These are phyloP conservation scores for Tillandsia leiboldiana DNA, from an alignment of 176 grass and related monocot genomes.

Conservation along the genomic window DNA sequence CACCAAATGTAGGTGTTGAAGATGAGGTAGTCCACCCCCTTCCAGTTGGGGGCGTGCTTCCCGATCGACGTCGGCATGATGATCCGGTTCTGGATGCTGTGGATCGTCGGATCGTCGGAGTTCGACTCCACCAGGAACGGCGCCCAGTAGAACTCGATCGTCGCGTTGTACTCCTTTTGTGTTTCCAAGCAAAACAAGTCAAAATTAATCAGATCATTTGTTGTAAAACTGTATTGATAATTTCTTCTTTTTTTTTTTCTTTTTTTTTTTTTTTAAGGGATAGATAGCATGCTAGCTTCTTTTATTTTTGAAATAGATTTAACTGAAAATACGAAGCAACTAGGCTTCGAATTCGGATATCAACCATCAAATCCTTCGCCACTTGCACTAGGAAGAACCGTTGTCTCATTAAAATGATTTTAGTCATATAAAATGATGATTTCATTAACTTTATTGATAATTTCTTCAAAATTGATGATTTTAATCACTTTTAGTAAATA, in stretches of 20 bases:
- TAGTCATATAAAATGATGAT: not conserved
- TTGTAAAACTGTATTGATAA: not conserved
- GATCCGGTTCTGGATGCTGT: slow-evolving; percentile 51
- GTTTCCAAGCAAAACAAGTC: not conserved
- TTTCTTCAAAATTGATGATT: no score
- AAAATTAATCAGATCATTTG: not conserved
- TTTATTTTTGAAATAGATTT: no score
- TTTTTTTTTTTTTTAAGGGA: no score
- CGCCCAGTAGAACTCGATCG: slow-evolving; percentile 76
- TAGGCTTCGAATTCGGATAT: no score
- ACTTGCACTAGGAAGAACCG: no score
- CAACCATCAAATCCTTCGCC: no score
- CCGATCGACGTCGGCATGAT: slow-evolving; percentile 43
- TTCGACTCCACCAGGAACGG: slow-evolving; percentile 79
- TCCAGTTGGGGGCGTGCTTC: slow-evolving; percentile 55
- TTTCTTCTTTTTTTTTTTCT: no score
- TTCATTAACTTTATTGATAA: no score
- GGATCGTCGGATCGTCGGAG: slow-evolving; percentile 65
- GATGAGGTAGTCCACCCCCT: slow-evolving; percentile 58
- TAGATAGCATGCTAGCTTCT: no score
- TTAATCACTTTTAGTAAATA: no score
- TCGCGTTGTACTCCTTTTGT: slow-evolving; percentile 68
- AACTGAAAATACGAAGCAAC: no score
- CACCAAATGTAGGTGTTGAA: slow-evolving; percentile 87
- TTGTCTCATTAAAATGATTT: no score